Evolutionary conservation across 2,329 filamentous ascomycete species (phyloP), one percentile per base, ranked within the genome.

Genomic region (Rhynchosporium graminicola): DNA sequence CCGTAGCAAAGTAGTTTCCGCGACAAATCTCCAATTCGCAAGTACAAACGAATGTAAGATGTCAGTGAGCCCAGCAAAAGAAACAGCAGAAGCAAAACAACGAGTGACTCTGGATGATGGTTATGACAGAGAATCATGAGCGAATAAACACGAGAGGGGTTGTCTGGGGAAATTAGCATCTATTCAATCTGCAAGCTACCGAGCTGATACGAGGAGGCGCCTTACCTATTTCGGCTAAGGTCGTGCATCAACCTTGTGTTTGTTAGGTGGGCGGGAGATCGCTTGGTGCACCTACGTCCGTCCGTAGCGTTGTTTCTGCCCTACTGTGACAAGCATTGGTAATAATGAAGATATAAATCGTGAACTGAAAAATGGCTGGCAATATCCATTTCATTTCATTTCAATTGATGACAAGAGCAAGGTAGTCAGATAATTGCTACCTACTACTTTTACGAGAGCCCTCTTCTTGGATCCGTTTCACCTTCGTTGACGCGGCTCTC

Each of bases 261-360:
- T 57, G 40, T 43, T 45, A 43, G 52, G 52, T 26, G 29, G 26
- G 36, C 42, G 54, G 54, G 38, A 57, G 54, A 57, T 57, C 42
- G 54, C 38, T 26, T 45, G 40, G 13, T 57, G 54, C 40, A 36
- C 15, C 54, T 46, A 45, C 43, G 33, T 45, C 20, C 12, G n/a
- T 57, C 20, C 12, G n/a, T 57, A 46, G 54, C 31, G 26, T 42
- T 33, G 40, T 54, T 54, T 12, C 33, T 54, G 51, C 51, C 51
- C 51, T 54, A 29, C 40, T 56, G 43, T 43, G 26, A 29, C 52
- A 36, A 43, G 28, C 40, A 20, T 45, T 13, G 52, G 52, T 26
- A 45, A 45, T 8, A n/a, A 43, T 46, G 54, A 57, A 15, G 54
- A 46, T 46, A 57, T 57, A 57, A 57, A 57, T 26, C 48, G 10